Evolutionary conservation across 2,329 filamentous ascomycete genomes (phyloP).

Genomic region (Neocatenulostroma microsporum): DNA sequence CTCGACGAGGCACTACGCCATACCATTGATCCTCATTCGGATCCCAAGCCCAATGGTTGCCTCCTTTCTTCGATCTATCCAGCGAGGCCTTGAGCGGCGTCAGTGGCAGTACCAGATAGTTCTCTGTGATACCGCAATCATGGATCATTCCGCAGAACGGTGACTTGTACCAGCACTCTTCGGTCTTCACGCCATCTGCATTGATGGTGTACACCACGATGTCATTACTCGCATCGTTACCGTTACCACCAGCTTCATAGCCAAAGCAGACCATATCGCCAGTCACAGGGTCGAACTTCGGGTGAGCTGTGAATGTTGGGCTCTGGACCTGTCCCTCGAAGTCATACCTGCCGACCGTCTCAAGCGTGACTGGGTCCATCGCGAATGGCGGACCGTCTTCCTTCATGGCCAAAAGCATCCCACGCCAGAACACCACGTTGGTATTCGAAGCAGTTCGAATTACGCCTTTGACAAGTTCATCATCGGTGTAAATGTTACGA

Average conservation of each 20-base stretch:
- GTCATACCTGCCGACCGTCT: slow-evolving; percentile 34
- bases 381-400: slow-evolving; percentile 36
- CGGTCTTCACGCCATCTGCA: slow-evolving; percentile 30
- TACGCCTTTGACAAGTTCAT: slow-evolving; percentile 12
- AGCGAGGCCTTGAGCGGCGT: slow-evolving; percentile 31
- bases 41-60: slow-evolving; percentile 36
- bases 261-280: slow-evolving; percentile 37
- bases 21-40: slow-evolving; percentile 5
- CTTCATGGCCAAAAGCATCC: slow-evolving; percentile 48
- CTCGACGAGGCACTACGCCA: slow-evolving; percentile 5
- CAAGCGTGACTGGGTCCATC: slow-evolving; percentile 34
- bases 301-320: slow-evolving; percentile 39
- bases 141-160: slow-evolving; percentile 35
- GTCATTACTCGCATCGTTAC: slow-evolving; percentile 23
- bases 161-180: slow-evolving; percentile 36
- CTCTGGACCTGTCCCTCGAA: slow-evolving; percentile 33
- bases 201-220: slow-evolving; percentile 36
- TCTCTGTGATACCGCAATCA: slow-evolving; percentile 34
- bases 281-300: slow-evolving; percentile 37
- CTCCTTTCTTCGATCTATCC: slow-evolving; percentile 32
- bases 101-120: slow-evolving; percentile 33
- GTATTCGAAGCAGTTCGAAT: slow-evolving; percentile 53
- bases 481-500: slow-evolving; percentile 37
- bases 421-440: slow-evolving; percentile 53
- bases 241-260: slow-evolving; percentile 34